Evolutionary conservation across 2,329 filamentous ascomycete genomes (phyloP), one percentile per base, ranked within the genome.

Genomic region (Penicillium aurantiogriseum): DNA sequence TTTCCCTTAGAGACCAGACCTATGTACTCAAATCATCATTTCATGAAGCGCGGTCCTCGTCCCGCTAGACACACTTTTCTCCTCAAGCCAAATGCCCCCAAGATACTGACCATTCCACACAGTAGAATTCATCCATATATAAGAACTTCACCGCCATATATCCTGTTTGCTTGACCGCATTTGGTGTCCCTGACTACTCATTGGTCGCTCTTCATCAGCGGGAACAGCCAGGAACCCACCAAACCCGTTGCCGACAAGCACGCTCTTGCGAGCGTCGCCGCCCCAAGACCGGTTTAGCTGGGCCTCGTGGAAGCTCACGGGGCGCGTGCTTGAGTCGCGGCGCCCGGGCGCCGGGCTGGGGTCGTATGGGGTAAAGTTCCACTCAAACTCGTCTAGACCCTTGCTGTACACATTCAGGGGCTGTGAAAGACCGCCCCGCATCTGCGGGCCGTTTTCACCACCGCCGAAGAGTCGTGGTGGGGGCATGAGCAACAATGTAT

Each of bases 401-500:
- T 88, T 89, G 66, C 81, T 84, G 71, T 85, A 88, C 38, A 88
- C 81, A 62, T 85, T 80, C 23, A 89, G 77, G 2, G 82, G 80
- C 62, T 86, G 85, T 29, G 78, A 77, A 61, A 88, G 78, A 9
- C 72, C 63, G 7, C 60, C 59, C 6, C 61, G 58, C 19, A 63
- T 58, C 36, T 67, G 69, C 1, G 71, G 66, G 0, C 68, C 67
- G 7, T 51, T 58, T 17, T 69, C 69, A n/a, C 67, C 70, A 11
- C 70, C 70, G 0, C 79, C 80, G 59, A 83, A 85, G 1, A 80
- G 74, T 7, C 80, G 78, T 1, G 79, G 79, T 2, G 90, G 88
- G 1, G 88, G 89, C 1, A 87, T 84, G 7, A 93, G 80, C 15
- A 92, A 82, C 6, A 97, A 84, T 11, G 88, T 83, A 64, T 96